Evolutionary conservation across 495 filamentous ascomycete genomes (phyloP).

Genomic region (Penicillium lagena): DNA sequence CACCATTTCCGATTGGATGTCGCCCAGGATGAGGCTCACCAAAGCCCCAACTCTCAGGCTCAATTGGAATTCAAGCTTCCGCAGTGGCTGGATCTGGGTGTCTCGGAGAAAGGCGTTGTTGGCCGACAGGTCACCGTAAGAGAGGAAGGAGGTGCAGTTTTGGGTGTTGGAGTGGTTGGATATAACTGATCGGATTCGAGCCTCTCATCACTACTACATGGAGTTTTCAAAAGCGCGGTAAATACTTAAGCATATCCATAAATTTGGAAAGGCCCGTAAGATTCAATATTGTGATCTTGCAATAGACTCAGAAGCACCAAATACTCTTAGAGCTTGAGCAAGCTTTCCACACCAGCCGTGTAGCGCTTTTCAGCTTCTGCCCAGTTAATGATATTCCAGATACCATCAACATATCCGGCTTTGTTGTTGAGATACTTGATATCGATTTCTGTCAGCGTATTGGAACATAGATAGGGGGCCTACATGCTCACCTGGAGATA

Average conservation of each 20-base stretch:
- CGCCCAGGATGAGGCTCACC: neutral
- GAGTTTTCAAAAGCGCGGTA: neutral
- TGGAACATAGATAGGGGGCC: neutral
- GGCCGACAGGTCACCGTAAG: conserved; percentile 31
- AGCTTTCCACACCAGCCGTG: conserved; percentile 23
- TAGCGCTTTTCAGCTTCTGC: conserved; percentile 80
- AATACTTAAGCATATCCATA: neutral
- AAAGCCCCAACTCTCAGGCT: neutral
- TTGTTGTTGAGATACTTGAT: conserved; percentile 92
- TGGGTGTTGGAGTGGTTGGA: conserved; percentile 34
- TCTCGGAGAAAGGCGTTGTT: conserved; percentile 35
- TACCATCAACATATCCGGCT: conserved; percentile 84
- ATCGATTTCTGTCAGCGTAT: conserved; percentile 14
- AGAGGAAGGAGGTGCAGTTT: conserved; percentile 13
- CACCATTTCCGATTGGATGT: conserved; percentile 20
- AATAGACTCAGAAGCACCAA: too few relatives aligned
- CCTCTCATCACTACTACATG: conserved; percentile 1
- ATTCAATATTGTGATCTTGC: too few relatives aligned
- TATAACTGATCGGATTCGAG: conserved; percentile 21
- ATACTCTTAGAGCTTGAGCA: conserved; percentile 17
- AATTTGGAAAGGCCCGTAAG: too few relatives aligned
- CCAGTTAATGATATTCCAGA: conserved; percentile 98
- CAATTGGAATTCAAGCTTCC: conserved; percentile 48
- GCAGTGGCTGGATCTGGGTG: conserved; percentile 50
- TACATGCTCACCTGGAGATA: conserved; percentile 44